Evolutionary conservation across 108 stramenopile species (phyloP).

Genomic region (Pseudonitzschia multiseries): DNA sequence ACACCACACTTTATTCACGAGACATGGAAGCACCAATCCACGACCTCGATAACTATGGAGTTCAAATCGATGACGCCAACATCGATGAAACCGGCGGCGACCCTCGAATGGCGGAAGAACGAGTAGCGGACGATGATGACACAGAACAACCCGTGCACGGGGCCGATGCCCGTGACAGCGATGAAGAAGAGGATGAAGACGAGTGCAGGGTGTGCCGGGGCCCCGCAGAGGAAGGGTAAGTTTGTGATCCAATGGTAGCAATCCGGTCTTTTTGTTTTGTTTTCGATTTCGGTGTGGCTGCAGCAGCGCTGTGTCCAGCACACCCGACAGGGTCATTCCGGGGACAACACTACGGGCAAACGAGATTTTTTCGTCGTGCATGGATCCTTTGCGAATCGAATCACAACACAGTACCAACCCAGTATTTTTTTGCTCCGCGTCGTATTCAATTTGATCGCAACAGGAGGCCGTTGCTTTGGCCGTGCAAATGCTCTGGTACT

Average conservation of each 20-base stretch:
- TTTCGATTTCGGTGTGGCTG: not conserved
- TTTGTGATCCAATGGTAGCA: not conserved
- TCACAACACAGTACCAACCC: no score
- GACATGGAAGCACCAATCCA: not conserved
- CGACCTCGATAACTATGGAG: not conserved
- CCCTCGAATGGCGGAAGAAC: not conserved
- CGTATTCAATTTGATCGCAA: conserved; percentile 12
- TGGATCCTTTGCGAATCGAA: no score
- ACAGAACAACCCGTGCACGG: not conserved
- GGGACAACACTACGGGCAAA: no score
- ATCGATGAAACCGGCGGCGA: not conserved
- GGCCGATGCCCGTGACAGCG: not conserved
- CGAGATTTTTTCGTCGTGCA: no score
- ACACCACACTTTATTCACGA: no score
- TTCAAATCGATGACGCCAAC: not conserved
- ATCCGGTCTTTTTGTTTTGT: not conserved
- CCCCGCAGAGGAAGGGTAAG: conserved; percentile 87
- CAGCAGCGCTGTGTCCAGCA: no score
- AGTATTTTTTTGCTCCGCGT: no score
- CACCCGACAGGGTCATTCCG: no score
- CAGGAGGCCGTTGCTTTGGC: conserved; percentile 74
- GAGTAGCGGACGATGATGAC: not conserved
- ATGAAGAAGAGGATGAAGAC: conserved; percentile 40
- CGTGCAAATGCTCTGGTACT: conserved; percentile 91
- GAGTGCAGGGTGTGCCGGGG: conserved; percentile 92